These are phyloP conservation scores for Paraglomus occultum DNA, from an alignment of 192 early-diverging fungal genomes.

Conservation along the genomic window DNA sequence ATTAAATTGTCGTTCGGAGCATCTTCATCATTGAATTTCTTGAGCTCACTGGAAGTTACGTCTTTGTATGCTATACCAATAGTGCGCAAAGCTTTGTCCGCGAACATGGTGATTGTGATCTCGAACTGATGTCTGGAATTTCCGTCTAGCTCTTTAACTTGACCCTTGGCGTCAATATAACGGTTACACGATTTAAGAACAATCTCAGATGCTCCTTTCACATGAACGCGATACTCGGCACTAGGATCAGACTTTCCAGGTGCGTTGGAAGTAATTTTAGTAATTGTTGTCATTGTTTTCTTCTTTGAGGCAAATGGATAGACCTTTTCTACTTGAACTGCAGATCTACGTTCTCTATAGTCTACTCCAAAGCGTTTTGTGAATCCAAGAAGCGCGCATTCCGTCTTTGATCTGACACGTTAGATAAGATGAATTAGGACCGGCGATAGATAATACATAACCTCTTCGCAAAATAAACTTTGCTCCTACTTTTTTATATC, in stretches of 20 bases:
- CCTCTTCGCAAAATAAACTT: neutral
- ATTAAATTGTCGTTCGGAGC: conserved; percentile 53
- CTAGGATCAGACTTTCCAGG: conserved; percentile 25
- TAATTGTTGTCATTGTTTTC: conserved; percentile 86
- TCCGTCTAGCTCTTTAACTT: conserved; percentile 45
- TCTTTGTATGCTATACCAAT: conserved; percentile 69
- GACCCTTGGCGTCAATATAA: conserved; percentile 56
- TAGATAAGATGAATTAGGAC: neutral
- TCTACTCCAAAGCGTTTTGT: conserved; percentile 60
- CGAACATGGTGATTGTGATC: conserved; percentile 55
- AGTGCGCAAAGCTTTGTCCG: conserved; percentile 70
- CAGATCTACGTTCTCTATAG: conserved; percentile 54
- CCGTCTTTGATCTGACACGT: conserved; percentile 61
- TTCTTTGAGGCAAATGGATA: conserved; percentile 87
- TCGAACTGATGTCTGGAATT: conserved; percentile 42
- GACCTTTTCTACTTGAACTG: conserved; percentile 58
- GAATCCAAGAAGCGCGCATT: conserved; percentile 73
- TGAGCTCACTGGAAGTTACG: conserved; percentile 43
- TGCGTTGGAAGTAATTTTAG: conserved; percentile 38
- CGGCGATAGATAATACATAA: no score
- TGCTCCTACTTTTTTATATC: neutral
- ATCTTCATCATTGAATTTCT: conserved; percentile 54
- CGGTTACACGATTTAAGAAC: conserved; percentile 63
- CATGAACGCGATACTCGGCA: conserved; percentile 53
- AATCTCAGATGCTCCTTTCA: conserved; percentile 83